Conservation (phyloP, 2,329 filamentous ascomycete species). For the Rhinocladiella similis region DNA sequence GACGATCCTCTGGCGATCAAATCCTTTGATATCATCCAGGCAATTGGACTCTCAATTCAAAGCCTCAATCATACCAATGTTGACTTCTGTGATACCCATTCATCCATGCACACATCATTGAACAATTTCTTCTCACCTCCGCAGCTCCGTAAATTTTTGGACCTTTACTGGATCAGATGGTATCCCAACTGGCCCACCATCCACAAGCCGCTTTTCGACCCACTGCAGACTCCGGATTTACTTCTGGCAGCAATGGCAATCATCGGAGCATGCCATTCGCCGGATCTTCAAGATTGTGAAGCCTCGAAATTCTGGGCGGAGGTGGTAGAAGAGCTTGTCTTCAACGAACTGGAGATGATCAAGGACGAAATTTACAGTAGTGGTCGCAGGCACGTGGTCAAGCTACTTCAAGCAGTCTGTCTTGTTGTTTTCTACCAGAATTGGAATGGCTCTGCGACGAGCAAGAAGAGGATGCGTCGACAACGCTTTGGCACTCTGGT, state of each 20-base stretch:
- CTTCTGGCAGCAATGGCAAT: conserved; percentile 39
- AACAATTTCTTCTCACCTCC: not conserved
- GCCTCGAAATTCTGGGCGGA: conserved; percentile 40
- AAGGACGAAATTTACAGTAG: conserved; percentile 9
- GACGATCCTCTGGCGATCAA: too few relatives aligned
- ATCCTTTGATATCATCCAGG: too few relatives aligned
- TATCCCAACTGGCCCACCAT: conserved; percentile 40
- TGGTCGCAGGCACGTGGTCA: conserved; percentile 30
- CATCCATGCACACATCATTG: too few relatives aligned
- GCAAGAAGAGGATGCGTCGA: conserved; percentile 38
- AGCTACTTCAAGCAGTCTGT: conserved; percentile 40
- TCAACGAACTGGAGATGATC: conserved; percentile 40
- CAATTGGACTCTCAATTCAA: too few relatives aligned
- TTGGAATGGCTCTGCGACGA: conserved; percentile 39
- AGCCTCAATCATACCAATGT: too few relatives aligned
- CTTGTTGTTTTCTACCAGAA: conserved; percentile 43
- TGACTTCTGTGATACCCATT: too few relatives aligned
- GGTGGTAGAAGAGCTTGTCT: conserved; percentile 41
- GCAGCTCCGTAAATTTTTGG: conserved; percentile 30
- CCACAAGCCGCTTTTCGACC: conserved; percentile 39
- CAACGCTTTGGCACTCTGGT: conserved; percentile 31
- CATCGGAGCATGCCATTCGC: conserved; percentile 38
- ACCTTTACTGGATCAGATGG: conserved; percentile 41
- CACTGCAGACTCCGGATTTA: conserved; percentile 31
- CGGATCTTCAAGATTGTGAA: conserved; percentile 33